A percentile compares a stretch with the other conserved stretches of the same genome.
Evolutionary conservation across 148 eudicot genomes (phyloP).

Genomic region (Oxyria digyna): DNA sequence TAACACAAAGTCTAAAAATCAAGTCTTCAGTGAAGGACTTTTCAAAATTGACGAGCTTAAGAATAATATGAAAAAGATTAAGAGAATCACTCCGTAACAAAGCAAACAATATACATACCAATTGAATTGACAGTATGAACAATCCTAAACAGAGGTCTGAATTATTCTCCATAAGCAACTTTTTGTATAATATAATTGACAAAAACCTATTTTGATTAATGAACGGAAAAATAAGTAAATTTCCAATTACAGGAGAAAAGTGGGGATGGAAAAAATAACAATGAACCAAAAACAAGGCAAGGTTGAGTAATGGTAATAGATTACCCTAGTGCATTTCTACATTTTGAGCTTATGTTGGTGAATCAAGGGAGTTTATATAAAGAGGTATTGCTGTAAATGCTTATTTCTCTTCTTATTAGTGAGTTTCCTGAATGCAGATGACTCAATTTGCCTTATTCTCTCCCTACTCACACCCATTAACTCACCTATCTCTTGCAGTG

Average conservation of each 20-base stretch:
- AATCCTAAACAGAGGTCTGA: neutral
- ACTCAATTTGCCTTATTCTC: constrained; percentile 86
- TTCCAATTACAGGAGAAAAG: neutral
- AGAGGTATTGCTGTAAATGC: constrained; percentile 48
- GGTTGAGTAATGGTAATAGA: neutral
- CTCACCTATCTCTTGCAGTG: constrained; percentile 93
- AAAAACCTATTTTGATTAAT: constrained; percentile 6
- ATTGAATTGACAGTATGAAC: neutral
- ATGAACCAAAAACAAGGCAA: neutral
- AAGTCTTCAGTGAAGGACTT: too few species aligned
- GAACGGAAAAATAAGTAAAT: neutral
- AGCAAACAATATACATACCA: neutral
- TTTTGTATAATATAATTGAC: neutral
- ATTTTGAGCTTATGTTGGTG: constrained; percentile 1
- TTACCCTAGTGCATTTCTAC: constrained; percentile 6
- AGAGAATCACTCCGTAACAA: too few species aligned
- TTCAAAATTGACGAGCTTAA: too few species aligned
- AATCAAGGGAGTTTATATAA: constrained; percentile 10
- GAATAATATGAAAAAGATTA: too few species aligned
- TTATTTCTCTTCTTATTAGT: constrained; percentile 62
- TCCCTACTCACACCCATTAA: constrained; percentile 82
- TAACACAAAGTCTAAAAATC: too few species aligned
- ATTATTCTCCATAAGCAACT: neutral
- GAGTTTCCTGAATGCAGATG: constrained; percentile 70
- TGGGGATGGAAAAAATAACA: neutral